Evolutionary conservation across 108 stramenopile species (phyloP), one percentile per base, ranked within the genome.

Genomic region (Schizochytrium sp.): DNA sequence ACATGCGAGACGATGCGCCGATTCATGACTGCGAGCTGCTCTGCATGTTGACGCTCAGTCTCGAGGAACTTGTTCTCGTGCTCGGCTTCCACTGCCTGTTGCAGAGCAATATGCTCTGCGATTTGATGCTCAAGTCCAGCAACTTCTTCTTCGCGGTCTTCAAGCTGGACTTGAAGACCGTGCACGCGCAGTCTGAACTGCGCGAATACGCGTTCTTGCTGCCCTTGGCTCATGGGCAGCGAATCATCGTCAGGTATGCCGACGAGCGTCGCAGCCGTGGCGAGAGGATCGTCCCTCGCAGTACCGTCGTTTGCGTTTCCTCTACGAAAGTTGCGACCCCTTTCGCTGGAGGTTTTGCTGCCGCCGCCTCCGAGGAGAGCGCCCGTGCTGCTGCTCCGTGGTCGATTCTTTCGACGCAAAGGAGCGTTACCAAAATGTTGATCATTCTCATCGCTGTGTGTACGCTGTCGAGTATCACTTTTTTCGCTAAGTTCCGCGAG

Each of bases 1-100:
- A 83, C 76, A 23, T 83, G 76, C 45, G 76, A 83, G 48, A 53
- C 51, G 51, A 83, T 83, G 51, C 76, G 76, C 10, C 76, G 76
- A 34, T 83, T 83, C 48, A 83, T 47, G 6, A 53, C 76, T 1
- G 76, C 19, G 25, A 83, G 51, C 51, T 83, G 76, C 76, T 83
- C 76, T 14, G 45, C 51, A 34, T 83, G 76, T 34, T 53, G 48
- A 12, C 51, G 45, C 51, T 83, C 48, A 6, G 51, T 45, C 51
- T 83, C 76, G n/a, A 53, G 45, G 48, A 16, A 21, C 16, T 53
- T 47, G 48, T 43, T 45, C 3, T 47, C 51, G 51, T 53, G 76
- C 48, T 83, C 76, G 0, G 44, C 76, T 18, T 83, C 76, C 16
- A 83, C 16, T 10, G 45, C 25, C 28, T 83, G 76, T 45, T 53